A percentile compares a stretch with the other conserved stretches of the same genome.
Conservation (phyloP, 2,329 filamentous ascomycete species). For the Diaporthe nobilis region DNA sequence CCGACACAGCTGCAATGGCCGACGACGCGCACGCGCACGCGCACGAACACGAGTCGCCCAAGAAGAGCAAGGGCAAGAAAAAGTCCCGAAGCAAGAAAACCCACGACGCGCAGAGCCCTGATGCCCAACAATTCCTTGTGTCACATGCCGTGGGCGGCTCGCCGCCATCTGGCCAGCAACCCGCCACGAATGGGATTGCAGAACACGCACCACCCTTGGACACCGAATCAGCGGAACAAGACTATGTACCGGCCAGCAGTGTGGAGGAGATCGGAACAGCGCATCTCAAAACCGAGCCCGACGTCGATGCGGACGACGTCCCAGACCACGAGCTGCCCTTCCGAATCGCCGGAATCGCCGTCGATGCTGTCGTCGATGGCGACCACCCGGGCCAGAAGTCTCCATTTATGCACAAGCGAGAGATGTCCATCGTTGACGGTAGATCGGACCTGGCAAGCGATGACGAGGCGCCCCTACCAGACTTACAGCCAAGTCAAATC, state of each 20-base stretch:
- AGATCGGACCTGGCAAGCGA: neutral
- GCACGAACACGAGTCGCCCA: neutral
- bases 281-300: conserved; percentile 18
- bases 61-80: conserved; percentile 15
- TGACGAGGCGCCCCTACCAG: neutral
- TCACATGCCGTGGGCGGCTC: conserved; percentile 20
- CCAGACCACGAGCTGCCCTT: neutral
- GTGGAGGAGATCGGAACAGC: neutral
- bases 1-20: neutral
- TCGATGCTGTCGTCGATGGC: conserved; percentile 10
- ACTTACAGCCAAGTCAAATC: conserved; percentile 22
- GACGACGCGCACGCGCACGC: neutral
- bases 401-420: conserved; percentile 38
- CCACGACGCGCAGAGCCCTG: neutral
- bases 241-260: neutral
- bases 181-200: neutral
- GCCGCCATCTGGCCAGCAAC: conserved; percentile 37
- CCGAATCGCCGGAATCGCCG: conserved; percentile 2
- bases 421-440: neutral
- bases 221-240: neutral
- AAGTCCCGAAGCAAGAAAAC: neutral
- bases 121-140: neutral
- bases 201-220: neutral
- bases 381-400: neutral
- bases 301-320: neutral